Percentiles rank a stretch among this genome's conserved stretches.
These are phyloP conservation scores for Lomentospora prolificans DNA, from an alignment of 2,329 filamentous ascomycete genomes.

Conservation along the genomic window DNA sequence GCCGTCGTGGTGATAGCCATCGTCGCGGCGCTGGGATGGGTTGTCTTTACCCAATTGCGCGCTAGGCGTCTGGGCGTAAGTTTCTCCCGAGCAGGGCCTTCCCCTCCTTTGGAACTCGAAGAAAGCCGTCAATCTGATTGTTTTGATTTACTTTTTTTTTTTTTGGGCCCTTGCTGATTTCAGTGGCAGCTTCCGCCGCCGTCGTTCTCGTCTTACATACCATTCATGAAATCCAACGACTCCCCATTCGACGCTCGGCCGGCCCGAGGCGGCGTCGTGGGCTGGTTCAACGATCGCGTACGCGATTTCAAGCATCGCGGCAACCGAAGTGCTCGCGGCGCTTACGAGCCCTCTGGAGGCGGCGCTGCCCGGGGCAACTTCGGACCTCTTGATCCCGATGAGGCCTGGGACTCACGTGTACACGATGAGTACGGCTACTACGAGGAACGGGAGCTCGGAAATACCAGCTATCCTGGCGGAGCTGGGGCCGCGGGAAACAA, in stretches of 20 bases:
- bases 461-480: slow-evolving; percentile 22
- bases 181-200: slow-evolving; percentile 55
- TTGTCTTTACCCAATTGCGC: slow-evolving; percentile 61
- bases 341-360: slow-evolving; percentile 51
- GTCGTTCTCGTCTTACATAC: slow-evolving; percentile 57
- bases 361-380: slow-evolving; percentile 40
- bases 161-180: background rate
- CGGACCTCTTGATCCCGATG: slow-evolving; percentile 67
- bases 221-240: slow-evolving; percentile 47
- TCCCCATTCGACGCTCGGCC: slow-evolving; percentile 39
- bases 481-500: slow-evolving; percentile 3
- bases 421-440: slow-evolving; percentile 56
- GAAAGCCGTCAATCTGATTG: too few relatives aligned
- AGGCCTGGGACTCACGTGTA: slow-evolving; percentile 77
- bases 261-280: slow-evolving; percentile 51
- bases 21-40: slow-evolving; percentile 51
- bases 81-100: slow-evolving; percentile 12
- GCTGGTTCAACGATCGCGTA: slow-evolving; percentile 63
- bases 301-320: slow-evolving; percentile 54
- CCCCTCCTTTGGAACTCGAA: background rate
- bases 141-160: background rate
- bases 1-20: slow-evolving; percentile 55
- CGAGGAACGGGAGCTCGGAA: slow-evolving; percentile 11
- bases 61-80: slow-evolving; percentile 61
- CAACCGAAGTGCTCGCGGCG: slow-evolving; percentile 56